phyloP scores from a whole-genome alignment of 768 basidiomycete species.

The Pleurotus eryngii region DNA sequence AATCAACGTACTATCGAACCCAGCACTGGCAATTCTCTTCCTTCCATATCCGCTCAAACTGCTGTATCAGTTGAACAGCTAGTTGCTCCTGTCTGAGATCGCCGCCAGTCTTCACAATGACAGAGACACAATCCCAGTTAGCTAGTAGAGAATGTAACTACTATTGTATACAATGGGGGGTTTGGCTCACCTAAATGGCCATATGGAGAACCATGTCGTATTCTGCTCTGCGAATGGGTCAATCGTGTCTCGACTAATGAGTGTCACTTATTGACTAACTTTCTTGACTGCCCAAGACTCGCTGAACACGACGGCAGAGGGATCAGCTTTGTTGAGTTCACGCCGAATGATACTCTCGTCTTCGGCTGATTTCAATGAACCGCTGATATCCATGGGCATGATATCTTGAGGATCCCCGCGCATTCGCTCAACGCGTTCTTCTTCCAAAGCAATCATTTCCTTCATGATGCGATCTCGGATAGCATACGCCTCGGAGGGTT shows the following conservation, averaged over 20 bases:
- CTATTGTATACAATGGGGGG: slow-evolving; percentile 6
- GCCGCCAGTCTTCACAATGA: slow-evolving; percentile 97
- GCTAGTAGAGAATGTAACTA: slow-evolving; percentile 33
- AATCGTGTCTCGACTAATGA: neutral
- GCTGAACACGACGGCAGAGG: slow-evolving; percentile 92
- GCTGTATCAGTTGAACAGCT: slow-evolving; percentile 90
- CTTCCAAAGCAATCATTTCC: slow-evolving; percentile 96
- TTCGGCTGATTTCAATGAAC: slow-evolving; percentile 66
- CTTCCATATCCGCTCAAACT: slow-evolving; percentile 92
- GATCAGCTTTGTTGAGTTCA: slow-evolving; percentile 93
- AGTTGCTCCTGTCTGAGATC: slow-evolving; percentile 97
- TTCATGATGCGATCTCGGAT: slow-evolving; percentile 97
- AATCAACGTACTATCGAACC: slow-evolving; percentile 75
- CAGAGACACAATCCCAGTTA: slow-evolving; percentile 88
- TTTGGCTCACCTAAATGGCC: slow-evolving; percentile 76
- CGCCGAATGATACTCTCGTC: slow-evolving; percentile 92
- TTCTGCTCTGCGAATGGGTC: slow-evolving; percentile 58
- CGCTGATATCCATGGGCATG: slow-evolving; percentile 54
- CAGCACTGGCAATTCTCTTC: slow-evolving; percentile 92
- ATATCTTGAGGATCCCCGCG: slow-evolving; percentile 64
- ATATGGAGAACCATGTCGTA: slow-evolving; percentile 91
- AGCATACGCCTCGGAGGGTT: slow-evolving; percentile 78
- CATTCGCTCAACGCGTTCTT: slow-evolving; percentile 96
- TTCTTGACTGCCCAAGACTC: slow-evolving; percentile 96
- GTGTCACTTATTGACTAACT: slow-evolving; percentile 34